phyloP scores from a whole-genome alignment of 345 rosid genomes.

The Carallia pectinifolia region DNA sequence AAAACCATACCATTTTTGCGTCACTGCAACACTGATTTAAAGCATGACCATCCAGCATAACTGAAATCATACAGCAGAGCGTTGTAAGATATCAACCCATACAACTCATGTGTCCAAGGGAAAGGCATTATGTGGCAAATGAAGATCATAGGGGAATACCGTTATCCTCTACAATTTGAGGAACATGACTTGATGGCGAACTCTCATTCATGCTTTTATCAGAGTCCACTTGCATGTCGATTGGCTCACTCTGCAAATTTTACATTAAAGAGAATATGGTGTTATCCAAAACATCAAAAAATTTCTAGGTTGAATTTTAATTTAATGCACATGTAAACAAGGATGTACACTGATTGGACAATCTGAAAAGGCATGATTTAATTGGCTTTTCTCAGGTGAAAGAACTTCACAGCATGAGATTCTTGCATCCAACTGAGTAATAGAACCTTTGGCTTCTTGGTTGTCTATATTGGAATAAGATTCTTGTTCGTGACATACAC shows the following conservation, averaged over 20 bases:
- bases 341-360: conserved; percentile 54
- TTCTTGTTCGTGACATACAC: conserved; percentile 29
- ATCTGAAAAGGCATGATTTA: conserved; percentile 32
- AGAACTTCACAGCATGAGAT: conserved; percentile 35
- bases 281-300: not conserved
- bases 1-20: conserved; percentile 44
- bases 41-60: conserved; percentile 26
- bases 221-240: conserved; percentile 44
- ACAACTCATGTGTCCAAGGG: conserved; percentile 10
- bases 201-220: conserved; percentile 48
- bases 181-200: conserved; percentile 43
- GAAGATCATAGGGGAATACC: conserved; percentile 21
- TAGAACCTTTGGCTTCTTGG: conserved; percentile 32
- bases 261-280: conserved; percentile 13
- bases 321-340: conserved; percentile 15
- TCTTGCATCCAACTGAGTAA: conserved; percentile 31
- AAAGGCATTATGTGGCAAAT: conserved; percentile 4
- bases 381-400: conserved; percentile 41
- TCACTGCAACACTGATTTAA: conserved; percentile 26
- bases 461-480: conserved; percentile 26
- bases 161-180: conserved; percentile 43
- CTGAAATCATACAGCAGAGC: conserved; percentile 40
- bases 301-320: conserved; percentile 14
- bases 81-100: conserved; percentile 28
- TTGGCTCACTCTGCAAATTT: conserved; percentile 47